phyloP scores from a whole-genome alignment of 2,329 filamentous ascomycete genomes.

The Fusarium mexicanum region DNA sequence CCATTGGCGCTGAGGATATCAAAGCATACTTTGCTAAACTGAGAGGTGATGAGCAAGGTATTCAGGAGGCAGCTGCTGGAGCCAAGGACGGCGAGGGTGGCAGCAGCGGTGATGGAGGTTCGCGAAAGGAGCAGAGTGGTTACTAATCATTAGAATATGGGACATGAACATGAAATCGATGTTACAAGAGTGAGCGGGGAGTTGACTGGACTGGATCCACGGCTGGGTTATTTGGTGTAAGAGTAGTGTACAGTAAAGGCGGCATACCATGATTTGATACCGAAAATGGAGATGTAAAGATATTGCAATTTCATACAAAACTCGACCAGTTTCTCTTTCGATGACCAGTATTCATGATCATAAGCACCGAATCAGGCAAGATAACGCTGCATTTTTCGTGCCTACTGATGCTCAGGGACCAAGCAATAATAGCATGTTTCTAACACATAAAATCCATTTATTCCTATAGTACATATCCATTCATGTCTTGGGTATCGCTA shows the following conservation, averaged over 20 bases:
- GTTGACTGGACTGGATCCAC: background rate
- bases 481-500: constrained; percentile 45
- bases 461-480: constrained; percentile 38
- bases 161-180: background rate
- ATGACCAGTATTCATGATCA: no score
- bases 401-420: background rate
- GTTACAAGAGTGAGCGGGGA: background rate
- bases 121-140: constrained; percentile 63
- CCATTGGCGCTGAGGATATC: constrained; percentile 93
- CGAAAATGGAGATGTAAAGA: background rate
- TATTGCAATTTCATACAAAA: background rate
- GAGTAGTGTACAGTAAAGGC: constrained; percentile 23
- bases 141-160: constrained; percentile 49
- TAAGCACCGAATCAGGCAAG: background rate
- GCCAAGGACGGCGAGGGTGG: constrained; percentile 44
- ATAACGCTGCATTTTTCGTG: background rate
- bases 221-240: constrained; percentile 8
- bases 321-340: no score
- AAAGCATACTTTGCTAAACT: constrained; percentile 96
- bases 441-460: constrained; percentile 14
- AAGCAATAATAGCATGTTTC: background rate
- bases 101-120: constrained; percentile 42
- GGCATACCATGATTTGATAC: background rate
- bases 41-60: constrained; percentile 83
- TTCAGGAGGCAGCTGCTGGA: constrained; percentile 66